Evolutionary conservation across 768 basidiomycete genomes (phyloP), one percentile per base, ranked within the genome.

Genomic region (Candolleomyces aberdarensis): DNA sequence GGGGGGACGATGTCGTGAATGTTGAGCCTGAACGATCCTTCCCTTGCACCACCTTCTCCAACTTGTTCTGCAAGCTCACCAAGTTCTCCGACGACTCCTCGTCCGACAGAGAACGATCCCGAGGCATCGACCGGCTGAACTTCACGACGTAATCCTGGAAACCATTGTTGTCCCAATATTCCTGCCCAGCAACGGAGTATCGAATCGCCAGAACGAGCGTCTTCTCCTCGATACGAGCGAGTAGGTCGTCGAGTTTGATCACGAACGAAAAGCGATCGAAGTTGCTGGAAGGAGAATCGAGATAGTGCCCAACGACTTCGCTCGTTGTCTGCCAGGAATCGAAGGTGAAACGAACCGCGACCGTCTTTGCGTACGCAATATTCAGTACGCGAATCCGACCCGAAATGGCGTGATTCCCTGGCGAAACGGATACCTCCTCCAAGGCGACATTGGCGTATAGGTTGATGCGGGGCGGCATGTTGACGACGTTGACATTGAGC

Each of bases 281-380:
- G 20, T 77, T 69, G 40, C 79, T 70, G 59, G 83, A 80, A 17
- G 84, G 63, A 4, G 79, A 74, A 56, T 79, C 76, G 19, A 75
- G 73, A 71, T 92, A 89, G 54, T 83, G 85, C 26, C 88, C 96
- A 0, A 87, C 84, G 60, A 97, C 92, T 73, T 98, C 96, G 72
- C 89, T 91, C 61, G 93, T 96, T 51, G 96, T 99, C 73, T 94
- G 93, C 96, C 96, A 98, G 65, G 80, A 82, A 71, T 98, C 96
- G 66, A 96, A 83, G 1, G 96, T 98, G 74, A 97, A 98, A 31
- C 96, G 85, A 26, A 94, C 85, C 8, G 87, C 89, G 56, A 98
- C 81, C 80, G 85, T 84, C 76, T 98, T 98, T 67, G 89, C 80
- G 75, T 86, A 98, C 7, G 93, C 85, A 54, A 98, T 70, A 71